Evolutionary conservation across 768 basidiomycete species (phyloP).

Genomic region (Boletus rubropictus): DNA sequence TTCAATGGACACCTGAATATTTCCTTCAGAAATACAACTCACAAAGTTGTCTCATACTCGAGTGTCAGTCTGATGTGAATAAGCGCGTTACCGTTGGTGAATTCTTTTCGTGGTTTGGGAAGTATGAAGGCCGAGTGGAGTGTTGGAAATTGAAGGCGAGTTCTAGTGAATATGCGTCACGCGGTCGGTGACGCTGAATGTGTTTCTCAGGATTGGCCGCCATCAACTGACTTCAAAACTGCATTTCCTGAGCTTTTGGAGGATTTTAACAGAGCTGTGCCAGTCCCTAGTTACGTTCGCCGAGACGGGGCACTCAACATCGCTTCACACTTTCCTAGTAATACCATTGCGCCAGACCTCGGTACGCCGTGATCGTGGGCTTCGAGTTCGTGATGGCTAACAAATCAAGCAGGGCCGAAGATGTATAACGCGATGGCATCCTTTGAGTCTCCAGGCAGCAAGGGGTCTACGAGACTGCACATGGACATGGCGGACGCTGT

Average conservation of each 20-base stretch:
- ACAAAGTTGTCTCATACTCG: slow-evolving; percentile 65
- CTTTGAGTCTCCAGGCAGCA: slow-evolving; percentile 56
- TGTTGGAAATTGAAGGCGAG: slow-evolving; percentile 72
- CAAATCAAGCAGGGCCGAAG: slow-evolving; percentile 63
- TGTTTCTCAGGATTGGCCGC: slow-evolving; percentile 78
- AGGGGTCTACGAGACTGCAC: slow-evolving; percentile 83
- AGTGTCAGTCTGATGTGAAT: slow-evolving; percentile 73
- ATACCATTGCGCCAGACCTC: slow-evolving; percentile 74
- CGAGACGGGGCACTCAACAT: slow-evolving; percentile 87
- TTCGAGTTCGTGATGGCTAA: slow-evolving; percentile 2
- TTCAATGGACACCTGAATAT: slow-evolving; percentile 78
- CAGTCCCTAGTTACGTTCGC: slow-evolving; percentile 85
- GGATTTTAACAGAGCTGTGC: slow-evolving; percentile 79
- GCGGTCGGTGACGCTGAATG: slow-evolving; percentile 6
- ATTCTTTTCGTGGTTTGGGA: slow-evolving; percentile 78
- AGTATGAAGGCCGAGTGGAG: slow-evolving; percentile 48
- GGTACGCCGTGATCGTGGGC: slow-evolving; percentile 38
- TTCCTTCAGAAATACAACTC: slow-evolving; percentile 65
- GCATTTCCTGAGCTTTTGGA: slow-evolving; percentile 81
- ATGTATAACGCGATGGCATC: slow-evolving; percentile 91
- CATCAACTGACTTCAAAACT: slow-evolving; percentile 75
- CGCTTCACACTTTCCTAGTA: slow-evolving; percentile 81
- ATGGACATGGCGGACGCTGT: slow-evolving; percentile 95
- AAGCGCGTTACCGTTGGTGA: slow-evolving; percentile 60
- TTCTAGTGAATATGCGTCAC: slow-evolving; percentile 21